Conservation (phyloP, 2,329 filamentous ascomycete species). For the Emmonsiellopsis sp. region DNA sequence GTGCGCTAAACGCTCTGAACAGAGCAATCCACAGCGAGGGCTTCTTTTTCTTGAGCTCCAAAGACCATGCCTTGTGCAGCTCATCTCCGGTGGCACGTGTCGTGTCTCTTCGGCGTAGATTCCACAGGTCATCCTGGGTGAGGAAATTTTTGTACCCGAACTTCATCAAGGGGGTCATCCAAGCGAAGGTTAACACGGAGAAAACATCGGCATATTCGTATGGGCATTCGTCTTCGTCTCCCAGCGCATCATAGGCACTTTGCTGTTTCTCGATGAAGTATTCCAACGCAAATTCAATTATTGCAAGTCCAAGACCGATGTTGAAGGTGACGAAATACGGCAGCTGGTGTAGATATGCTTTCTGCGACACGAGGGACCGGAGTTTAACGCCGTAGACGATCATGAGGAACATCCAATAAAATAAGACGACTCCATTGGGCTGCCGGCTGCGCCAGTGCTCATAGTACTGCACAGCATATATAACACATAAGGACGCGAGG, state of each 20-base stretch:
- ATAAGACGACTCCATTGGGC: constrained; percentile 77
- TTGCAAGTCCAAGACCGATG: constrained; percentile 59
- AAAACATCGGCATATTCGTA: constrained; percentile 91
- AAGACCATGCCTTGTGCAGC: constrained; percentile 68
- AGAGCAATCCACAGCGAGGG: constrained; percentile 84
- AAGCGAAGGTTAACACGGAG: constrained; percentile 85
- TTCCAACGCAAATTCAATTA: constrained; percentile 66
- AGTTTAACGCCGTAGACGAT: constrained; percentile 74
- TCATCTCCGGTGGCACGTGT: constrained; percentile 62
- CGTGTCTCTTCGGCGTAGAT: constrained; percentile 68
- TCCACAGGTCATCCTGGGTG: constrained; percentile 94
- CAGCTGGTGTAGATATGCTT: constrained; percentile 56
- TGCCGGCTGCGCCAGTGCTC: constrained; percentile 77
- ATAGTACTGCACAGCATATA: constrained; percentile 74
- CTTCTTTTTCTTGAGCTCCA: constrained; percentile 62
- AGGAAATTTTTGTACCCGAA: constrained; percentile 85
- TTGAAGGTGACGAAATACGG: constrained; percentile 73
- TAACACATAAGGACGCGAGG: constrained; percentile 61
- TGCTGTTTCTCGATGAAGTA: constrained; percentile 77
- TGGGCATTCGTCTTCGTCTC: constrained; percentile 57
- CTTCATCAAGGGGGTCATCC: constrained; percentile 99
- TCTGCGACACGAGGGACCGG: constrained; percentile 72
- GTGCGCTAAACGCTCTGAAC: constrained; percentile 73
- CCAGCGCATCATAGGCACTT: constrained; percentile 59
- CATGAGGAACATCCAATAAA: constrained; percentile 85